Conservation (phyloP, 495 filamentous ascomycete genomes). For the Lichina pygmaea region DNA sequence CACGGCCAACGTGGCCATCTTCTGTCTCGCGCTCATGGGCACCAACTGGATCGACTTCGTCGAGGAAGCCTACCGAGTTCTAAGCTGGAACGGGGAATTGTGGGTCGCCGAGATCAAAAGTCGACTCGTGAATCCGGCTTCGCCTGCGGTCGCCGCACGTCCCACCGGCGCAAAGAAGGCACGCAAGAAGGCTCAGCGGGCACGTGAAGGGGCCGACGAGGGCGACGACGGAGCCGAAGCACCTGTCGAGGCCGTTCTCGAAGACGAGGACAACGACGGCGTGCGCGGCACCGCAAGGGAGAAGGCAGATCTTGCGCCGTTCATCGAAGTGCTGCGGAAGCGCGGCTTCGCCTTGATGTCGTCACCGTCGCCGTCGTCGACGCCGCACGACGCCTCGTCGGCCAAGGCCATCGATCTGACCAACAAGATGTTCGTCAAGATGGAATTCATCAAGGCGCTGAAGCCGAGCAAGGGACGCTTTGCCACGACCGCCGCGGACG, state of each 20-base stretch:
- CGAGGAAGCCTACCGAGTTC: slow-evolving; percentile 74
- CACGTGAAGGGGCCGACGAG: slow-evolving; percentile 11
- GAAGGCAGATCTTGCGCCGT: slow-evolving; percentile 69
- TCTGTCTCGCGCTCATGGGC: slow-evolving; percentile 93
- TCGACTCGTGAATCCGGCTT: slow-evolving; percentile 39
- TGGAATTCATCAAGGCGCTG: slow-evolving; percentile 67
- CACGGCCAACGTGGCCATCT: slow-evolving; percentile 60
- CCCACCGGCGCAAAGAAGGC: slow-evolving; percentile 25
- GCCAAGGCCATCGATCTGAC: slow-evolving; percentile 40
- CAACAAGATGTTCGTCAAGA: slow-evolving; percentile 96
- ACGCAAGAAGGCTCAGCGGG: slow-evolving; percentile 13
- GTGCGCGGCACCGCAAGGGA: slow-evolving; percentile 13
- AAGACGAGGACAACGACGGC: slow-evolving; percentile 15
- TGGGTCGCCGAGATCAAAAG: slow-evolving; percentile 95
- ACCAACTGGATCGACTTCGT: slow-evolving; percentile 93
- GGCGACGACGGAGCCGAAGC: too few relatives aligned
- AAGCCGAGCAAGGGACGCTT: slow-evolving; percentile 45
- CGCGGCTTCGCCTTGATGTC: slow-evolving; percentile 44
- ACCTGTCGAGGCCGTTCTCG: slow-evolving; percentile 7
- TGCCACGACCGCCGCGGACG: slow-evolving; percentile 11
- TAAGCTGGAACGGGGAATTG: slow-evolving; percentile 77
- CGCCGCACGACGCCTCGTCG: too few relatives aligned
- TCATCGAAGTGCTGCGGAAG: slow-evolving; percentile 52
- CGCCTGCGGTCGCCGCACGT: slow-evolving; percentile 27
- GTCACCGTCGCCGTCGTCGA: neutral